These are phyloP conservation scores for Fulvia fulva DNA, from an alignment of 2,329 filamentous ascomycete species.

Conservation along the genomic window DNA sequence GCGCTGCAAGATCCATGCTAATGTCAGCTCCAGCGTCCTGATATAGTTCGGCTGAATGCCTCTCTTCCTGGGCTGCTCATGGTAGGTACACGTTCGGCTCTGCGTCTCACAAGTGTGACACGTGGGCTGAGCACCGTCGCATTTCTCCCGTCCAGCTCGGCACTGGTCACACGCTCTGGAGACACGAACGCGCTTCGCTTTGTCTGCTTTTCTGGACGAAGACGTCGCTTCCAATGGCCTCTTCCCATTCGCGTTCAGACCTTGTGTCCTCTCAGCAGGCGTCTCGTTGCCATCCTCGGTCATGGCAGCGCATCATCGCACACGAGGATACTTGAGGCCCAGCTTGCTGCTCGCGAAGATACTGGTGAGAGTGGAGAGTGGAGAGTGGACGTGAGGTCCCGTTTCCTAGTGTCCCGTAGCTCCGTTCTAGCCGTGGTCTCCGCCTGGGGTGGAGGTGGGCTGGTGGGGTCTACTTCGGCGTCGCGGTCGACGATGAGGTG, in stretches of 20 bases:
- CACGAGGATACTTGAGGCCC: not conserved
- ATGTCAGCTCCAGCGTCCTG: conserved; percentile 64
- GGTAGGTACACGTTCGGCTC: conserved; percentile 65
- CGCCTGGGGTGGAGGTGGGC: not conserved
- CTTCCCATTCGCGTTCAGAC: conserved; percentile 7
- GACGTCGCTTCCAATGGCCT: conserved; percentile 8
- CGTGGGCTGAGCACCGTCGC: conserved; percentile 63
- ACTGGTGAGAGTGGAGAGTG: not conserved
- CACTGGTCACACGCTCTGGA: conserved; percentile 41
- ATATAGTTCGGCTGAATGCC: conserved; percentile 79
- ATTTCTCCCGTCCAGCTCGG: conserved; percentile 57
- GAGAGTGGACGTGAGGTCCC: not conserved
- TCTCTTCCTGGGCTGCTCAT: conserved; percentile 68
- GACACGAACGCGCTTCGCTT: conserved; percentile 49
- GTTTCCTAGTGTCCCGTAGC: not conserved
- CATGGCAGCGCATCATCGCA: conserved; percentile 15
- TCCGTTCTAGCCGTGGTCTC: not conserved
- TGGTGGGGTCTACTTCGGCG: not conserved
- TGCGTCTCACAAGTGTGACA: conserved; percentile 65
- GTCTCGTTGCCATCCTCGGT: conserved; percentile 5
- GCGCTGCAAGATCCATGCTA: conserved; percentile 63
- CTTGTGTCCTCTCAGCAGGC: conserved; percentile 5
- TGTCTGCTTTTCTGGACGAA: conserved; percentile 23
- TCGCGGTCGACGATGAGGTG: not conserved
- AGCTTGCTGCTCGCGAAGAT: not conserved